These are phyloP conservation scores for Boletellus ananiceps DNA, from an alignment of 768 basidiomycete species.

Conservation along the genomic window DNA sequence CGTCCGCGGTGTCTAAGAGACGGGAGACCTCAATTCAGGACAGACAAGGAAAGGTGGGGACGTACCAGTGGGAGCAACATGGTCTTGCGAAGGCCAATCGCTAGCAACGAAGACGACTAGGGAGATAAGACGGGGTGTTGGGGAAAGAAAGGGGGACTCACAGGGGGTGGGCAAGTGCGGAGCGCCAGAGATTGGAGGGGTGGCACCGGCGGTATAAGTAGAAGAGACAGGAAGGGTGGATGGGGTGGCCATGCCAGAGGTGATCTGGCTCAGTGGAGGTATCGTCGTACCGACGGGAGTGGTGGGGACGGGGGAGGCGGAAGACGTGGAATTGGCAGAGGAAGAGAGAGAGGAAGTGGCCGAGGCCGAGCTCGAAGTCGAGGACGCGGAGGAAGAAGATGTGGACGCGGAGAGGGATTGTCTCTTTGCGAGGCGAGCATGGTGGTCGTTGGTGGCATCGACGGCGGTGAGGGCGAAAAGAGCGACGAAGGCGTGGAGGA, in stretches of 20 bases:
- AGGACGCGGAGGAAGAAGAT: not conserved
- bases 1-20: constrained; percentile 38
- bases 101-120: constrained; percentile 43
- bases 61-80: constrained; percentile 54
- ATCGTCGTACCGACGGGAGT: constrained; percentile 40
- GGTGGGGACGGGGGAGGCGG: constrained; percentile 19
- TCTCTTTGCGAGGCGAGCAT: constrained; percentile 38
- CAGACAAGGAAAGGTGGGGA: not conserved
- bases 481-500: constrained; percentile 45
- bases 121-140: constrained; percentile 1
- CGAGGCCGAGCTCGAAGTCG: constrained; percentile 5
- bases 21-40: not conserved
- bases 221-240: constrained; percentile 45
- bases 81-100: constrained; percentile 63
- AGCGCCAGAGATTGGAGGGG: constrained; percentile 59
- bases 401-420: constrained; percentile 17
- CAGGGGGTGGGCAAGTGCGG: constrained; percentile 63
- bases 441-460: constrained; percentile 38
- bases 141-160: constrained; percentile 26
- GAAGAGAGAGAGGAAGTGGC: not conserved
- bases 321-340: not conserved
- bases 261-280: constrained; percentile 56
- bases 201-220: constrained; percentile 56
- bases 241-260: constrained; percentile 57
- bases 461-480: constrained; percentile 41